Evolutionary conservation across 2,329 filamentous ascomycete species (phyloP).

Genomic region (Parastagonospora avenae): DNA sequence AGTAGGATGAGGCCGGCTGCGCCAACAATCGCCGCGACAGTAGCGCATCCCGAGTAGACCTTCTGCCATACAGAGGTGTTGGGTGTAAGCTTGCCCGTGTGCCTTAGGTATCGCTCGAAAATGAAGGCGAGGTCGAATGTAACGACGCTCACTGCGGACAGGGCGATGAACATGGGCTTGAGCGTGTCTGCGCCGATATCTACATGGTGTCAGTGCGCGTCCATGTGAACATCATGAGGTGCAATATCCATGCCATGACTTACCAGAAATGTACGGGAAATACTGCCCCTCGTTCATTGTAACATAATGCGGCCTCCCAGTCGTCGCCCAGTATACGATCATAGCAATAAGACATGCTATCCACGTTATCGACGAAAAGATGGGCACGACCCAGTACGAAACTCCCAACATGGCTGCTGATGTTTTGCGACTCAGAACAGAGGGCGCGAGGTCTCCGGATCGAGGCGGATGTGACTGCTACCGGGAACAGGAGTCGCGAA

Average conservation of each 20-base stretch:
- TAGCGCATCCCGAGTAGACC: conserved; percentile 64
- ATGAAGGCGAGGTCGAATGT: conserved; percentile 82
- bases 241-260: not conserved
- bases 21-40: conserved; percentile 73
- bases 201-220: conserved; percentile 26
- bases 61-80: conserved; percentile 72
- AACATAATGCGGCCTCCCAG: conserved; percentile 61
- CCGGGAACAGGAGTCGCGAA: not conserved
- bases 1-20: conserved; percentile 81
- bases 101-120: conserved; percentile 83
- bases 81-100: conserved; percentile 75
- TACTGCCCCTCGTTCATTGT: conserved; percentile 64
- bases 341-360: conserved; percentile 69
- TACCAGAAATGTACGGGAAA: conserved; percentile 76
- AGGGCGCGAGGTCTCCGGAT: not conserved
- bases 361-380: conserved; percentile 64
- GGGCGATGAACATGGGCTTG: conserved; percentile 79
- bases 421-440: not conserved
- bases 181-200: conserved; percentile 66
- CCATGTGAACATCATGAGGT: too few species aligned
- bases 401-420: conserved; percentile 40
- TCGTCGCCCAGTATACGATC: conserved; percentile 70
- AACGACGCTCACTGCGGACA: conserved; percentile 72
- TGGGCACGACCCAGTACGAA: conserved; percentile 67
- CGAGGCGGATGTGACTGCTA: not conserved